These are phyloP conservation scores for Diaporthe sp. DNA, from an alignment of 2,329 filamentous ascomycete species.

Conservation along the genomic window DNA sequence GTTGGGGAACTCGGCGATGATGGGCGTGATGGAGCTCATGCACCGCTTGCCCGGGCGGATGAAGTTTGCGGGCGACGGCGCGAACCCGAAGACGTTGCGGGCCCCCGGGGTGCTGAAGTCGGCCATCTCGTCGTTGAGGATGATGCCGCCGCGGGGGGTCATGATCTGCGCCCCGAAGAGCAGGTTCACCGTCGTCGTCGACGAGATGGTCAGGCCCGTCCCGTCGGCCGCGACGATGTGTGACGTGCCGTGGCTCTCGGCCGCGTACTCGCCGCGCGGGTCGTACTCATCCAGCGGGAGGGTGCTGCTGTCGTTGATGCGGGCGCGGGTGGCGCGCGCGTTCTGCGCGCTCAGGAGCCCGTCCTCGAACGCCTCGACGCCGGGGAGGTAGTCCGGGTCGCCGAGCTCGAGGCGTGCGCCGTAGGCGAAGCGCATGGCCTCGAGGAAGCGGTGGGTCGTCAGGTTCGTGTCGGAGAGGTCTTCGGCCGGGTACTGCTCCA, in stretches of 20 bases:
- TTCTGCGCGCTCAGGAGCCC: slow-evolving; percentile 75
- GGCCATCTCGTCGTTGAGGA: slow-evolving; percentile 80
- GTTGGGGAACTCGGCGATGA: slow-evolving; percentile 79
- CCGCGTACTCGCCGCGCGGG: slow-evolving; percentile 73
- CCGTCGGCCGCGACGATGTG: slow-evolving; percentile 80
- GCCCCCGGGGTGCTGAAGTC: slow-evolving; percentile 89
- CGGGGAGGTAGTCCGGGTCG: slow-evolving; percentile 81
- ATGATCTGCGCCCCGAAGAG: slow-evolving; percentile 86
- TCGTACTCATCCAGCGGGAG: slow-evolving; percentile 82
- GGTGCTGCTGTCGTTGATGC: slow-evolving; percentile 80
- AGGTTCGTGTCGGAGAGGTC: slow-evolving; percentile 71
- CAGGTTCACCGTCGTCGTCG: slow-evolving; percentile 91
- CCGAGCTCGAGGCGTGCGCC: slow-evolving; percentile 83
- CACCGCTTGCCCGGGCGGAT: slow-evolving; percentile 86
- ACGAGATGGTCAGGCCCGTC: slow-evolving; percentile 80
- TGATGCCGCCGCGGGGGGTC: slow-evolving; percentile 85
- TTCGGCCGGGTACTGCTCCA: slow-evolving; percentile 79
- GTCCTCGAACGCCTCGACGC: slow-evolving; percentile 73
- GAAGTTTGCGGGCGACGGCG: slow-evolving; percentile 84
- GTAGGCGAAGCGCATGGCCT: slow-evolving; percentile 92
- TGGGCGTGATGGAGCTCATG: slow-evolving; percentile 84
- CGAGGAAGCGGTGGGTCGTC: slow-evolving; percentile 85
- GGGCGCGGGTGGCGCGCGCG: slow-evolving; percentile 70
- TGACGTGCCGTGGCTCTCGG: slow-evolving; percentile 80
- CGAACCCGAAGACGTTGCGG: slow-evolving; percentile 87